These are phyloP conservation scores for Populus deltoides DNA, from an alignment of 345 rosid species.

Conservation along the genomic window DNA sequence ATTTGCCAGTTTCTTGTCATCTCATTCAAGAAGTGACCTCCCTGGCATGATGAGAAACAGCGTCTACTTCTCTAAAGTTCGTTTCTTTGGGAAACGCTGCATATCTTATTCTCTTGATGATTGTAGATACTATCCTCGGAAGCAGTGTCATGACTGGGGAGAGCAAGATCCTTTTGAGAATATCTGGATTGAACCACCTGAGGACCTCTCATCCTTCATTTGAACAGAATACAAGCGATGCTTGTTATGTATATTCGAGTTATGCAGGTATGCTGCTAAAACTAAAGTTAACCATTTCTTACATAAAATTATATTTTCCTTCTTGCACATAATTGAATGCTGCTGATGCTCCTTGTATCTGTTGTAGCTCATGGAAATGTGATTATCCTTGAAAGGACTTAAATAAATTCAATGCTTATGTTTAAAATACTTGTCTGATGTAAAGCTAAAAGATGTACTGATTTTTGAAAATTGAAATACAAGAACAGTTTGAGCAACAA, in stretches of 20 bases:
- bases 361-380: background rate
- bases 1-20: constrained; percentile 60
- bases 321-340: constrained; percentile 1
- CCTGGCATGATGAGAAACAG: constrained; percentile 55
- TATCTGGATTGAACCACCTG: constrained; percentile 65
- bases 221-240: constrained; percentile 16
- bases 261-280: background rate
- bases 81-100: constrained; percentile 65
- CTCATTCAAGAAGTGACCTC: constrained; percentile 47
- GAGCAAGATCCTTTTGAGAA: constrained; percentile 56
- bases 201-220: constrained; percentile 31
- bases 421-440: background rate
- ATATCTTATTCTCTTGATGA: constrained; percentile 52
- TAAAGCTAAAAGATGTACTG: background rate
- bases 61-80: constrained; percentile 65
- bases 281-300: constrained; percentile 1
- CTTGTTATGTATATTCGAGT: constrained; percentile 1
- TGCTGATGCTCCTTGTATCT: constrained; percentile 1
- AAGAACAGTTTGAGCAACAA: background rate
- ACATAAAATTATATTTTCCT: background rate
- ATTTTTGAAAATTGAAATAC: background rate
- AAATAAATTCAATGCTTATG: background rate
- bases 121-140: constrained; percentile 55
- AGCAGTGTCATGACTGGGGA: constrained; percentile 61
- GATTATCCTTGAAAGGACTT: constrained; percentile 10